Base-by-base conservation (phyloP, 768 basidiomycete species). In the Imleria badia region DNA sequence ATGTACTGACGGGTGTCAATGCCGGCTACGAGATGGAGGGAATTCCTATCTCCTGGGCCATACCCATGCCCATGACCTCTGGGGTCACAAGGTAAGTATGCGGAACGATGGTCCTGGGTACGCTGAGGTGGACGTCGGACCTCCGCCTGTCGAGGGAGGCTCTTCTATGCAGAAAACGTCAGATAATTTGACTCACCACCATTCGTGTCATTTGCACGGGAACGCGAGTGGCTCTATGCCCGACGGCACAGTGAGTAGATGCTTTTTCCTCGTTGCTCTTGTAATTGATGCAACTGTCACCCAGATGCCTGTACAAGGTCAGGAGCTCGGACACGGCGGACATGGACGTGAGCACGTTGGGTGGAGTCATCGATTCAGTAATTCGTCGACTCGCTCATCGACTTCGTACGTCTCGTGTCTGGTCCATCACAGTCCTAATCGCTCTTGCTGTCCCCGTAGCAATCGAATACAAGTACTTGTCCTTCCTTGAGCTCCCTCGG, bases 401-500 rank as follows among this genome's bases (percentile, higher is more conserved):
- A 33, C 20, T 3, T 66, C 64, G 15, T 66, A 66, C 12, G 14
- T 22, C 8, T 65, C 64, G n/a, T 66, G 23, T 65, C 61, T 20
- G 58, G 58, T 6, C 61, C 64, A n/a, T 57, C 58, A 15, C 54
- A 58, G 2, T 65, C 64, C 6, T 58, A 57, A n/a, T 51, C 60
- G 0, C 34, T 53, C 9, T 48, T 55, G n/a, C 29, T 60, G 40
- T 54, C 59, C 7, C 19, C 64, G 10, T 66, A 64, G 7, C 52
- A 55, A 14, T 65, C 59, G 11, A 40, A 66, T 9, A 39, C 55
- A 17, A 60, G 52, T 9, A 56, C 62, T 2, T 57, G 34, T n/a
- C 57, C 58, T 35, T 66, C 66, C 3, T 29, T 66, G 36, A 26
- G 17, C n/a, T 63, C 60, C 2, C 54, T 66, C 2, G 66, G 66